Evolutionary conservation across 192 early-diverging fungal species (phyloP).

Genomic region (Coemansia sp.): DNA sequence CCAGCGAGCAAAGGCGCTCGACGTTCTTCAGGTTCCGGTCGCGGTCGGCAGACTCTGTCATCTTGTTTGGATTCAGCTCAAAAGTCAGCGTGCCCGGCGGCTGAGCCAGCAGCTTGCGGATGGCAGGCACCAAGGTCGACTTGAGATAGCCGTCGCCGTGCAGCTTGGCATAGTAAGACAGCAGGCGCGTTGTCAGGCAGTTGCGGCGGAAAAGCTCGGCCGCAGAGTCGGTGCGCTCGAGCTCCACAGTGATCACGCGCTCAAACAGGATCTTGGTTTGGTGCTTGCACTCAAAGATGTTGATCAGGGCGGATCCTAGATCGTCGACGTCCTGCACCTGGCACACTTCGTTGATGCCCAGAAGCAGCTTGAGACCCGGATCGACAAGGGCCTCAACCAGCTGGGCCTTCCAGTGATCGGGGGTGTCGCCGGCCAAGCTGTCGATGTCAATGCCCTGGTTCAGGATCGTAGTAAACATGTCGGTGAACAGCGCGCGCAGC

Average conservation of each 20-base stretch:
- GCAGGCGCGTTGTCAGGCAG: conserved; percentile 83
- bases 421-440: conserved; percentile 70
- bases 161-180: conserved; percentile 79
- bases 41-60: conserved; percentile 63
- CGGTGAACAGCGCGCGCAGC: conserved; percentile 85
- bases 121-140: conserved; percentile 72
- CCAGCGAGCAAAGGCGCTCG: conserved; percentile 65
- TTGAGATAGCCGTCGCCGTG: conserved; percentile 80
- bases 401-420: conserved; percentile 74
- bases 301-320: conserved; percentile 70
- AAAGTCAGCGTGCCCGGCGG: conserved; percentile 72
- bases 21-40: conserved; percentile 77
- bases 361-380: conserved; percentile 68
- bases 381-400: conserved; percentile 74
- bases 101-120: conserved; percentile 65
- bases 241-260: conserved; percentile 78
- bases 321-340: conserved; percentile 87
- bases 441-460: conserved; percentile 85
- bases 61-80: conserved; percentile 83
- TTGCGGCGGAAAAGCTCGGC: conserved; percentile 90
- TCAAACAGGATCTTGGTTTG: conserved; percentile 72
- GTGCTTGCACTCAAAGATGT: conserved; percentile 75
- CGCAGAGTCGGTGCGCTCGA: conserved; percentile 76
- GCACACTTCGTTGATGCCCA: conserved; percentile 83
- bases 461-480: conserved; percentile 89